Conservation (phyloP, 805 yeast species). For the Clavispora vitiphila region DNA sequence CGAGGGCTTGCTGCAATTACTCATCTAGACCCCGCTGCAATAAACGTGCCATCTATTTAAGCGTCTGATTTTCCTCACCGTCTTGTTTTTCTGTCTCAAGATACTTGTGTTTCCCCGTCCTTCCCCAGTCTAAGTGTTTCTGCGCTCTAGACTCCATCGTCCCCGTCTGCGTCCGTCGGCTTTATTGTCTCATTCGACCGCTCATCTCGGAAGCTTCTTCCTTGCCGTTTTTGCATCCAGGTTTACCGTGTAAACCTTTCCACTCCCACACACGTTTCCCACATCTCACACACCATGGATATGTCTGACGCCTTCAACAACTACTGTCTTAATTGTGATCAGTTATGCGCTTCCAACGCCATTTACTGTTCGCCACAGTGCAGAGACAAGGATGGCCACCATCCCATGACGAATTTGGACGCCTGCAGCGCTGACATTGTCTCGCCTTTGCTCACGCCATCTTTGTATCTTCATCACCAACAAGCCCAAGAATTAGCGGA, state of each 20-base stretch:
- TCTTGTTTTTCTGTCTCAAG: neutral
- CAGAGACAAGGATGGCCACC: conserved; percentile 27
- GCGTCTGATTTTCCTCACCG: neutral
- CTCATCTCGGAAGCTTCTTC: neutral
- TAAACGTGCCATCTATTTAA: conserved; percentile 8
- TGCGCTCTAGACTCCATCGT: neutral
- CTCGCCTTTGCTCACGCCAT: conserved; percentile 37
- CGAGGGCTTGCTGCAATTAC: conserved; percentile 3
- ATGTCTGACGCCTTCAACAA: conserved; percentile 19
- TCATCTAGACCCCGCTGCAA: conserved; percentile 14
- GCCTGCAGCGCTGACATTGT: conserved; percentile 19
- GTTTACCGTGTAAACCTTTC: conserved; percentile 1
- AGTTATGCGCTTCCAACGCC: conserved; percentile 13
- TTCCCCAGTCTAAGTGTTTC: neutral
- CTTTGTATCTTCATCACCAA: conserved; percentile 24
- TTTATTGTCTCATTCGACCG: neutral
- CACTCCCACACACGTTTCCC: neutral
- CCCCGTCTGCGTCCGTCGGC: neutral
- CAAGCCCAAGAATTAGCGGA: conserved; percentile 12
- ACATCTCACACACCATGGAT: conserved; percentile 5
- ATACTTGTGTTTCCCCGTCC: neutral
- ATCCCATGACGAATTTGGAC: conserved; percentile 13
- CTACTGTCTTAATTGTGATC: conserved; percentile 18
- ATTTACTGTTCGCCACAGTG: conserved; percentile 30
- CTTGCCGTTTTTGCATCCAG: conserved; percentile 12